Evolutionary conservation across 1,284 basidiomycete species (phyloP), one percentile per base, ranked within the genome.

Genomic region (Tilletia setariae): DNA sequence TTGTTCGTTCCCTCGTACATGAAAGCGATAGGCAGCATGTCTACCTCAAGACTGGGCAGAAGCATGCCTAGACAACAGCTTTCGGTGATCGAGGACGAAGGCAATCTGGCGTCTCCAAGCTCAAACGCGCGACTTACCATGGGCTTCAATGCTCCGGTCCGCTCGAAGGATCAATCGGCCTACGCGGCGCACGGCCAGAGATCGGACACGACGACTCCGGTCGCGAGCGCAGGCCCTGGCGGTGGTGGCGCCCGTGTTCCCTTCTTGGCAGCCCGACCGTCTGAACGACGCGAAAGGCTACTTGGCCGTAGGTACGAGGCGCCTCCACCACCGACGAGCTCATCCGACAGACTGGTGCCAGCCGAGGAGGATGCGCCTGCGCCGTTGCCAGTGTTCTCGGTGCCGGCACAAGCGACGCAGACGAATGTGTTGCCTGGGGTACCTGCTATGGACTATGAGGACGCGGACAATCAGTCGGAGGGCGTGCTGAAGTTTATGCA

Each of bases 401-500:
- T 65, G 7, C 30, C 71, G 1, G 63, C 65, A n/a, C 46, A 3
- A 40, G 23, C n/a, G 73, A 74, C 68, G 67, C n/a, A 40, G 15
- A n/a, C 15, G 11, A n/a, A 19, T 23, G 7, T 11, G 25, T 9
- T 23, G 43, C 8, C 43, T 7, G 64, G 47, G 25, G 16, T n/a
- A 8, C 11, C 56, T 3, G 65, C 68, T 47, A 59, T 71, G 64
- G 74, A 78, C 51, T 72, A 65, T 7, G 76, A 73, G 30, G 73
- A 74, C 47, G 70, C 70, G 0, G 74, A 77, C 62, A 30, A 70
- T 63, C 16, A 70, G 76, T n/a, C 68, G 68, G 21, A 62, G 28
- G 76, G 76, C 30, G 68, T 74, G 51, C 65, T 82, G 43, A 67
- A 76, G 47, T 82, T 79, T 64, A 76, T 80, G 79, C 80, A 82